These are phyloP conservation scores for Arachis stenosperma DNA, from an alignment of 306 rosid genomes.

Conservation along the genomic window DNA sequence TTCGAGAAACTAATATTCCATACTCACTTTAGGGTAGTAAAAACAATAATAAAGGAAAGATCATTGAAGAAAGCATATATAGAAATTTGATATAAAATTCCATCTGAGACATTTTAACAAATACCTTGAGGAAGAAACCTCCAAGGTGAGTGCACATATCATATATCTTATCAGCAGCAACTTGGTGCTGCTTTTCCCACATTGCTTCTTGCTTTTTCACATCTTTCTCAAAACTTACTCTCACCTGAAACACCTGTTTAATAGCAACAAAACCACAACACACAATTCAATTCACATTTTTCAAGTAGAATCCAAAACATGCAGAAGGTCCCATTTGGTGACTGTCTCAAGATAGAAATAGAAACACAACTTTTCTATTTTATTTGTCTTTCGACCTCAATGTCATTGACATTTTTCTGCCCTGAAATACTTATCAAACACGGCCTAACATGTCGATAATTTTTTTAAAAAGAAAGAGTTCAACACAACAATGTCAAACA, in stretches of 20 bases:
- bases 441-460: too few species aligned
- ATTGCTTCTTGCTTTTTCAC: slow-evolving; percentile 71
- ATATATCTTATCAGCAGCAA: slow-evolving; percentile 88
- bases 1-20: neutral
- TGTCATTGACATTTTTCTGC: too few species aligned
- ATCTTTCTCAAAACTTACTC: slow-evolving; percentile 84
- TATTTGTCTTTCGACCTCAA: too few species aligned
- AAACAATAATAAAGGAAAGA: neutral
- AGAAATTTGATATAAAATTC: neutral
- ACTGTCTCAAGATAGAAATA: too few species aligned
- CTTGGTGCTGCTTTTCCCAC: slow-evolving; percentile 95
- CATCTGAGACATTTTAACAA: neutral
- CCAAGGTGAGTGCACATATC: slow-evolving; percentile 86
- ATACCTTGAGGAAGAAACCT: slow-evolving; percentile 94
- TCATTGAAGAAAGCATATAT: slow-evolving; percentile 3
- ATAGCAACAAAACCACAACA: neutral
- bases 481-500: too few species aligned
- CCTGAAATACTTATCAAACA: too few species aligned
- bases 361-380: too few species aligned
- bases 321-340: neutral
- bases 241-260: slow-evolving; percentile 72
- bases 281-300: neutral
- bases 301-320: neutral
- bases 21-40: neutral
- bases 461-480: too few species aligned